A percentile compares a stretch with the other conserved stretches of the same genome.
Conservation (phyloP, 148 eudicot species). For the Camellia lanceoleosa region DNA sequence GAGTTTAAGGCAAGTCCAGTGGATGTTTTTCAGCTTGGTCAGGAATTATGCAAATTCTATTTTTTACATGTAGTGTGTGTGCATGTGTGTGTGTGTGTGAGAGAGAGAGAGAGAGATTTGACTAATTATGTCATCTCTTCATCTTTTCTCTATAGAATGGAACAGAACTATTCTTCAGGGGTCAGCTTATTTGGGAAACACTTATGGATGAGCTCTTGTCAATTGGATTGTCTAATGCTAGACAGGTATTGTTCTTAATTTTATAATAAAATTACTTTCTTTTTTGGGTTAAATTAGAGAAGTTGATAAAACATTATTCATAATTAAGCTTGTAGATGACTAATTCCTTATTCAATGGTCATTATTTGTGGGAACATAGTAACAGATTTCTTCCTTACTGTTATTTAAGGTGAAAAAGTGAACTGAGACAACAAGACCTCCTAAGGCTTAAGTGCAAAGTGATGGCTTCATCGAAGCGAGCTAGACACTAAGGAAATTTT, state of each 20-base stretch:
- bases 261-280: background rate
- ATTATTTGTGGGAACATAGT: background rate
- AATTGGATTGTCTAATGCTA: constrained; percentile 64
- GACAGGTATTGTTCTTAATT: constrained; percentile 34
- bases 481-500: too few relatives aligned
- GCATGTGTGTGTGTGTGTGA: too few relatives aligned
- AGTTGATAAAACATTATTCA: background rate
- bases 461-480: too few relatives aligned
- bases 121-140: constrained; percentile 8
- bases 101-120: background rate
- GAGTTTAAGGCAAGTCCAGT: constrained; percentile 55
- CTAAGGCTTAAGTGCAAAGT: too few relatives aligned
- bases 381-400: background rate
- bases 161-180: constrained; percentile 78
- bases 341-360: background rate
- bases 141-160: constrained; percentile 50
- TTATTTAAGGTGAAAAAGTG: too few relatives aligned
- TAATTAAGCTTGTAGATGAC: background rate
- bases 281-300: background rate
- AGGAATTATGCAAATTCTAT: background rate
- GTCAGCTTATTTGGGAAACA: constrained; percentile 91
- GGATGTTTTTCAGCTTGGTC: constrained; percentile 6
- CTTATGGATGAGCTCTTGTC: constrained; percentile 68
- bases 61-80: background rate
- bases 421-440: too few relatives aligned